A percentile compares a stretch with the other conserved stretches of the same genome.
These are phyloP conservation scores for Geotrichum restrictum DNA, from an alignment of 1,139 yeast genomes.

Conservation along the genomic window DNA sequence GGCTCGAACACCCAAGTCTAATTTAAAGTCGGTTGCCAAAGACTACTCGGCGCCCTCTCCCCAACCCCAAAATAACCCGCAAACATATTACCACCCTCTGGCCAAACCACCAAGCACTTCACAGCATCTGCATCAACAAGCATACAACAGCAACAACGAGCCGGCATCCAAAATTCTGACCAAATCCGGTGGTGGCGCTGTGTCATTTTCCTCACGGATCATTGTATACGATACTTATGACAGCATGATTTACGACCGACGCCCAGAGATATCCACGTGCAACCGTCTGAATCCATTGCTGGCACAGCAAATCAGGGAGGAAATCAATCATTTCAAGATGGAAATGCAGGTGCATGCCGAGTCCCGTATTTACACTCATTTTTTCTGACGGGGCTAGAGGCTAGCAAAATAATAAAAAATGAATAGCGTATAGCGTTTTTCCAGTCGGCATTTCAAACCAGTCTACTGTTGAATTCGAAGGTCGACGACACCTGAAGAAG, in stretches of 20 bases:
- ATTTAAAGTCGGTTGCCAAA: conserved; percentile 10
- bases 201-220: conserved; percentile 79
- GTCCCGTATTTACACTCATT: conserved; percentile 79
- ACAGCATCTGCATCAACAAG: not conserved
- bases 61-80: not conserved
- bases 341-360: conserved; percentile 79
- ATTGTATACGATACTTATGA: conserved; percentile 83
- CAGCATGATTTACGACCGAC: conserved; percentile 83
- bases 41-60: not conserved
- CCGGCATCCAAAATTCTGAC: conserved; percentile 23
- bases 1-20: conserved; percentile 9
- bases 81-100: conserved; percentile 23
- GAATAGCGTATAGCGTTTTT: not conserved
- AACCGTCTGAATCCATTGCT: conserved; percentile 83
- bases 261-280: conserved; percentile 91
- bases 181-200: conserved; percentile 34
- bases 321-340: conserved; percentile 63
- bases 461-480: too few relatives aligned
- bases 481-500: not conserved
- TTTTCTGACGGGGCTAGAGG: too few relatives aligned
- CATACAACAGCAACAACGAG: conserved; percentile 10
- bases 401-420: not conserved
- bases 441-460: too few relatives aligned
- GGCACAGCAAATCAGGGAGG: conserved; percentile 85
- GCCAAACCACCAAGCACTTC: conserved; percentile 20